Percentiles rank a stretch among this genome's conserved stretches.
These are phyloP conservation scores for Grosmannia huntii DNA, from an alignment of 2,329 filamentous ascomycete genomes.

Conservation along the genomic window DNA sequence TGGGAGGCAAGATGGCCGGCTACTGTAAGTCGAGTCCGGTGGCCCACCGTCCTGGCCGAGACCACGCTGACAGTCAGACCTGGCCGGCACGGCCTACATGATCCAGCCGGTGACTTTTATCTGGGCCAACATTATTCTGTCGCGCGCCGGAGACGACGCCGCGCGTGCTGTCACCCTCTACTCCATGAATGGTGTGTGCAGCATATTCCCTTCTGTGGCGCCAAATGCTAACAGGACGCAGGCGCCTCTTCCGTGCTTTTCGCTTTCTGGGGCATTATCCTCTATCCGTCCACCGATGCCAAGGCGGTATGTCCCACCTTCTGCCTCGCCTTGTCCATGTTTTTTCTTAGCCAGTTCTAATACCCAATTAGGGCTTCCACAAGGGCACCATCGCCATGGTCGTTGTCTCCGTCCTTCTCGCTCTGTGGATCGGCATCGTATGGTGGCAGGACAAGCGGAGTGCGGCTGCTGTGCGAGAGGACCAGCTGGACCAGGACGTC, in stretches of 20 bases:
- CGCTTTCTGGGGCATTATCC: not conserved
- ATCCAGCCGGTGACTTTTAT: not conserved
- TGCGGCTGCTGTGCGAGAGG: not conserved
- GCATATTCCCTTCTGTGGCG: not conserved
- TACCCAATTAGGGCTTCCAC: not conserved
- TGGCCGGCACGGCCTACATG: constrained; percentile 1
- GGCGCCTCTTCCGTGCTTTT: constrained; percentile 1
- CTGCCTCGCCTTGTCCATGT: too few relatives aligned
- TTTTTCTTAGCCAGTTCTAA: not conserved
- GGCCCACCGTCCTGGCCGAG: not conserved
- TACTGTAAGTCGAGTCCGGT: not conserved
- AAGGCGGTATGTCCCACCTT: not conserved
- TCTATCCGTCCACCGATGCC: not conserved
- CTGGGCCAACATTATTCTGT: not conserved
- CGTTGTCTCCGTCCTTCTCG: not conserved
- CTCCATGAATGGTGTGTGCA: not conserved
- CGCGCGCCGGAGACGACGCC: not conserved
- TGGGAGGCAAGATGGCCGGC: not conserved
- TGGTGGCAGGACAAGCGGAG: constrained; percentile 1
- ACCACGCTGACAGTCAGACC: not conserved
- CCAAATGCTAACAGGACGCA: not conserved
- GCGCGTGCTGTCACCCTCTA: not conserved
- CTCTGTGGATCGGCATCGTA: not conserved
- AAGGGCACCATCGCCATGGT: not conserved
- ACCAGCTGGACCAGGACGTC: not conserved